phyloP scores from a whole-genome alignment of 805 yeast genomes.

The Candida morakotiae region DNA sequence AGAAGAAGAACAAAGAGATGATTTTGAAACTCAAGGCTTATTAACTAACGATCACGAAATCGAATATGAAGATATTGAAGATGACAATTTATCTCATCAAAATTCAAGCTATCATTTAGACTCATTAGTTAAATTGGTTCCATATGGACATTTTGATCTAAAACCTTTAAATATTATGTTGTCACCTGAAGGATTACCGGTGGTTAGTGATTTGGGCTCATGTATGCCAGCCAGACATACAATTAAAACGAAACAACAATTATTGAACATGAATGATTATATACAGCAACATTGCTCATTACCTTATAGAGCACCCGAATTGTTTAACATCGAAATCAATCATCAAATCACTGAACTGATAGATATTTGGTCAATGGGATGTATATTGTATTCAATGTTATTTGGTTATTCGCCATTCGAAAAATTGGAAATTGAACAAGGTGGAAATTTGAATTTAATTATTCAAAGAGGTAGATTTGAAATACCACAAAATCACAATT shows the following conservation, averaged over 20 bases:
- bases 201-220: constrained; percentile 81
- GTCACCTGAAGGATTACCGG: constrained; percentile 68
- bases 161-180: constrained; percentile 90
- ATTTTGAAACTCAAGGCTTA: constrained; percentile 18
- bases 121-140: constrained; percentile 23
- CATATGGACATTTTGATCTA: constrained; percentile 82
- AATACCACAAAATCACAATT: constrained; percentile 51
- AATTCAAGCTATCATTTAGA: constrained; percentile 27
- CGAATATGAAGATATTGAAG: constrained; percentile 1
- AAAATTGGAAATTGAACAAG: constrained; percentile 71
- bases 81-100: constrained; percentile 2
- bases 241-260: constrained; percentile 60
- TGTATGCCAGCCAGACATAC: constrained; percentile 58
- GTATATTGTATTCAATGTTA: constrained; percentile 71
- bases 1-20: constrained; percentile 21
- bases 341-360: constrained; percentile 64
- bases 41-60: constrained; percentile 21
- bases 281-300: constrained; percentile 83
- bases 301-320: constrained; percentile 88
- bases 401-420: constrained; percentile 87
- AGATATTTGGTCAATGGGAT: constrained; percentile 92
- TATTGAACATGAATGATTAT: constrained; percentile 71
- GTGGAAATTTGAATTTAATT: constrained; percentile 78
- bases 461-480: constrained; percentile 62
- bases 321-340: constrained; percentile 71